Conservation (phyloP, 768 basidiomycete genomes). For the Chalciporus pseudorubinellus region DNA sequence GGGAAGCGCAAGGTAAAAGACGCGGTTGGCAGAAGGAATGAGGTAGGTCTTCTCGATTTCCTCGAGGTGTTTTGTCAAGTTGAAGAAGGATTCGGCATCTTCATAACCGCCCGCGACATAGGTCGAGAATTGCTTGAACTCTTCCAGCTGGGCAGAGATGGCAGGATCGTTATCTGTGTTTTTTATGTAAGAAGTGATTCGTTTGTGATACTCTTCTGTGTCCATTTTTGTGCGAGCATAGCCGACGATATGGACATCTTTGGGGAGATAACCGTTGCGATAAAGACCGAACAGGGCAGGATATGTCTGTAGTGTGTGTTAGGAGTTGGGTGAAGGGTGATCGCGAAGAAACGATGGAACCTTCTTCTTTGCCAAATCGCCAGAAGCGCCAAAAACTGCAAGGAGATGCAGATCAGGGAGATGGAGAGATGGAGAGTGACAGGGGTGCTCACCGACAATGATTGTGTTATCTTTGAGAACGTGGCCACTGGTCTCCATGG, state of each 20-base stretch:
- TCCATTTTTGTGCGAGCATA: conserved; percentile 98
- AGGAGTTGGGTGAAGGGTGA: conserved; percentile 39
- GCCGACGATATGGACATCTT: conserved; percentile 85
- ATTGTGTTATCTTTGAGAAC: conserved; percentile 84
- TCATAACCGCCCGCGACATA: conserved; percentile 92
- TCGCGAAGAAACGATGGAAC: conserved; percentile 36
- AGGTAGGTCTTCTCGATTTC: conserved; percentile 72
- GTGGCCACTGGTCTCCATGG: conserved; percentile 74
- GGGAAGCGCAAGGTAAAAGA: conserved; percentile 97
- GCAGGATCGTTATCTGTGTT: conserved; percentile 60
- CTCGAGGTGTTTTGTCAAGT: conserved; percentile 72
- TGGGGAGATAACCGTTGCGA: conserved; percentile 75
- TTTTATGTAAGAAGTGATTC: conserved; percentile 85
- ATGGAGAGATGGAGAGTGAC: conserved; percentile 8
- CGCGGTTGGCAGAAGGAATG: conserved; percentile 65
- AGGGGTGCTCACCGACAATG: conserved; percentile 67
- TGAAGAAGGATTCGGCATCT: conserved; percentile 72
- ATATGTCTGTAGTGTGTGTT: conserved; percentile 62
- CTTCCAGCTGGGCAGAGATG: conserved; percentile 60
- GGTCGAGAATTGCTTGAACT: conserved; percentile 78
- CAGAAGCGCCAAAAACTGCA: conserved; percentile 90
- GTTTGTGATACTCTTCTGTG: conserved; percentile 77
- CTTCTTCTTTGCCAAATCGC: conserved; percentile 99
- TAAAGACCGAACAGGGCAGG: conserved; percentile 93
- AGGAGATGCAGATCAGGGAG: conserved; percentile 9